Percentiles rank a stretch among this genome's conserved stretches.
Evolutionary conservation across 2,329 filamentous ascomycete genomes (phyloP).

Genomic region (Aspergillus ruber): DNA sequence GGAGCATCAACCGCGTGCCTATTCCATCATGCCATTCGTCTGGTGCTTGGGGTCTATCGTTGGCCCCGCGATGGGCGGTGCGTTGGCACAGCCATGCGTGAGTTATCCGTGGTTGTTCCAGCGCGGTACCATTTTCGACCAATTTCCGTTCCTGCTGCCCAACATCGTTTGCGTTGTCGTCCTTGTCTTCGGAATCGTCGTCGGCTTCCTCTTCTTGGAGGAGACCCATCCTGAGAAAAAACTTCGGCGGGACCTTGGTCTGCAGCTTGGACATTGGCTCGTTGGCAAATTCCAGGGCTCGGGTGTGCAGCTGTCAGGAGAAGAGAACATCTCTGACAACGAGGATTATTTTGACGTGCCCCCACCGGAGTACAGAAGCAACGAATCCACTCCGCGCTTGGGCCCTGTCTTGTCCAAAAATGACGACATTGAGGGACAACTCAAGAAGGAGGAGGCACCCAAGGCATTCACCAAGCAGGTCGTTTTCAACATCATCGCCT

Average conservation of each 20-base stretch:
- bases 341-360: conserved; percentile 50
- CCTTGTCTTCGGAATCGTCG: conserved; percentile 65
- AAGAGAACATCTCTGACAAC: conserved; percentile 42
- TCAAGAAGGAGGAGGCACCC: conserved; percentile 37
- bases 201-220: conserved; percentile 82
- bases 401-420: conserved; percentile 29
- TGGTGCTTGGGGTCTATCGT: conserved; percentile 97
- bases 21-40: conserved; percentile 95
- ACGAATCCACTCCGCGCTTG: conserved; percentile 49
- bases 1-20: conserved; percentile 88
- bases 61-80: conserved; percentile 84
- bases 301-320: conserved; percentile 21
- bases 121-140: conserved; percentile 70
- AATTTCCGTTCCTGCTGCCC: conserved; percentile 82
- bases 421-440: conserved; percentile 37
- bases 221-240: conserved; percentile 87
- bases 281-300: conserved; percentile 29
- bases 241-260: conserved; percentile 65
- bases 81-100: conserved; percentile 77
- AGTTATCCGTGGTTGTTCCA: conserved; percentile 71
- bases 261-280: conserved; percentile 70
- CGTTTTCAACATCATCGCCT: conserved; percentile 78
- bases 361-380: conserved; percentile 62
- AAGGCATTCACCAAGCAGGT: conserved; percentile 79
- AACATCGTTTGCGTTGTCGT: conserved; percentile 85